Evolutionary conservation across 805 yeast species (phyloP).

Genomic region (Saccharomyces paradoxus): DNA sequence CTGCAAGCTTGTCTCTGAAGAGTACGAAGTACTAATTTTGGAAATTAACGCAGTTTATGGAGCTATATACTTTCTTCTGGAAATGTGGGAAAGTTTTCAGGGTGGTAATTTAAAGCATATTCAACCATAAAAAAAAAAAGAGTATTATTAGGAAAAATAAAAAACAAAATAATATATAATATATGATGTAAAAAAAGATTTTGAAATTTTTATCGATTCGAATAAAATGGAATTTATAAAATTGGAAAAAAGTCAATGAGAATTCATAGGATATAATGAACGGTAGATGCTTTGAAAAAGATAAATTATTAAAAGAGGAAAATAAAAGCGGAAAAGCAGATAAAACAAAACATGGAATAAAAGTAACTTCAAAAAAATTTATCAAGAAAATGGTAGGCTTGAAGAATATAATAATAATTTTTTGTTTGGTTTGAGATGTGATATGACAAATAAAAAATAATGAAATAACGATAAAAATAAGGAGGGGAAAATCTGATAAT

Average conservation of each 20-base stretch:
- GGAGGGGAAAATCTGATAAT: neutral
- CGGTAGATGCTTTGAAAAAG: neutral
- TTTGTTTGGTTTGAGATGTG: neutral
- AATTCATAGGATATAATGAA: neutral
- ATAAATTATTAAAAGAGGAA: neutral
- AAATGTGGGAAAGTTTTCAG: neutral
- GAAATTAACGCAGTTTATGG: neutral
- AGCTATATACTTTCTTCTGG: constrained; percentile 18
- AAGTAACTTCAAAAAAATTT: neutral
- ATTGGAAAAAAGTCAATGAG: neutral
- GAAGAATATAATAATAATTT: neutral
- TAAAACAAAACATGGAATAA: neutral
- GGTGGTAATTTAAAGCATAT: neutral
- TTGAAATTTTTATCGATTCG: neutral
- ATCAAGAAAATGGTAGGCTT: neutral
- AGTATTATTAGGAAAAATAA: neutral
- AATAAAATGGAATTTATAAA: constrained; percentile 1
- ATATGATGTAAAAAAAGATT: neutral
- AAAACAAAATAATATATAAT: neutral
- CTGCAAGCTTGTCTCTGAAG: constrained; percentile 37
- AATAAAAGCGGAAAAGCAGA: neutral
- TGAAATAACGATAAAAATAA: neutral
- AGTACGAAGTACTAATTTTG: constrained; percentile 41
- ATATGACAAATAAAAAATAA: neutral
- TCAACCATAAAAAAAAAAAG: neutral